A percentile compares a stretch with the other conserved stretches of the same genome.
These are phyloP conservation scores for Diaporthe amygdali DNA, from an alignment of 2,329 filamentous ascomycete species.

Conservation along the genomic window DNA sequence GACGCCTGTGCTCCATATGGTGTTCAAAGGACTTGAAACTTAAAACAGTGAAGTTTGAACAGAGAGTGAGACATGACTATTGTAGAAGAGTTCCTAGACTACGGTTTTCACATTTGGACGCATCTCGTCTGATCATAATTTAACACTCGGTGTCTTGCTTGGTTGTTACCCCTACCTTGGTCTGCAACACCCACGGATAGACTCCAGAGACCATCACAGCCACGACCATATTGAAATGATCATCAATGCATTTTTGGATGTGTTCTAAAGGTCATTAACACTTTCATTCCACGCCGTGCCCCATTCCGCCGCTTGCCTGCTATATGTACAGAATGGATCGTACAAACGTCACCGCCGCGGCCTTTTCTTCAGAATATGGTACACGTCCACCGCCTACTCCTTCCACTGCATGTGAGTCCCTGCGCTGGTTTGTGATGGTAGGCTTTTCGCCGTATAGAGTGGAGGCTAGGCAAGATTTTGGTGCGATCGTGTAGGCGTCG, in stretches of 20 bases:
- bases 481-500: background rate
- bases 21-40: background rate
- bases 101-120: background rate
- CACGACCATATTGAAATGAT: slow-evolving; percentile 8
- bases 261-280: slow-evolving; percentile 21
- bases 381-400: background rate
- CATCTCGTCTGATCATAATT: background rate
- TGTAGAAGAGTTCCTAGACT: background rate
- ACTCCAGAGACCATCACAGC: background rate
- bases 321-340: slow-evolving; percentile 20
- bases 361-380: slow-evolving; percentile 12
- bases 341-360: slow-evolving; percentile 9
- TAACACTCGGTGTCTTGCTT: background rate
- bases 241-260: slow-evolving; percentile 9
- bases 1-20: background rate
- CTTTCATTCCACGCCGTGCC: background rate
- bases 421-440: background rate
- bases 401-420: background rate
- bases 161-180: too few relatives aligned
- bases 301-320: slow-evolving; percentile 14
- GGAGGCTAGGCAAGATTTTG: slow-evolving; percentile 10
- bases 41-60: background rate
- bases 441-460: background rate
- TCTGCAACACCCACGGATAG: too few relatives aligned
- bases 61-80: background rate